Evolutionary conservation across 2,329 filamentous ascomycete species (phyloP), one percentile per base, ranked within the genome.

Genomic region (Ophiostoma fasciatum): DNA sequence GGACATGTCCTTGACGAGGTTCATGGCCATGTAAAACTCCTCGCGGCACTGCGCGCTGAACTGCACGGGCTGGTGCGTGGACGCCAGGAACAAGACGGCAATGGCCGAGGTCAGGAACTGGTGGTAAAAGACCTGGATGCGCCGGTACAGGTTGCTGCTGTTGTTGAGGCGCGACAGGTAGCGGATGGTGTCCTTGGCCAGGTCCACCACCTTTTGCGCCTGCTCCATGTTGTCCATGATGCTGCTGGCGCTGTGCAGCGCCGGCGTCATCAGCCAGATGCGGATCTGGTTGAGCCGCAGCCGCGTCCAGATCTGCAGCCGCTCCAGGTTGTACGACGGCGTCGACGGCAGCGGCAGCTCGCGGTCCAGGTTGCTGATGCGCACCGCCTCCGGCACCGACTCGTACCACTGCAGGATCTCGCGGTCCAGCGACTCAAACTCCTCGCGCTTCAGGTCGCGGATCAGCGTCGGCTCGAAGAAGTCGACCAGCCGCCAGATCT

Each of bases 341-440:
- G 64, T 43, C 9, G 66, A 67, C 47, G 51, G 74, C 59, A 52
- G 68, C 47, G 58, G 62, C 34, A 64, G 59, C 33, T 63, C 62
- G 36, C 59, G 53, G 63, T 30, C 51, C 71, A 63, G 82, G 67
- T 60, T 75, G 62, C 45, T 81, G 51, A 55, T 69, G 58, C 51
- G 62, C 38, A 74, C 60, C 36, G 69, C 64, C 12, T 64, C 75
- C 44, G 52, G 88, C 56, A 93, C 71, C 12, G 69, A 67, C 13
- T 80, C 76, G 48, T 92, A 88, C 88, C 88, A 96, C 45, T 83
- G 74, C 5, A 90, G 61, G 32, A 94, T 78, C 49, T 92, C 81
- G 41, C 77, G 78, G 50, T 94, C 87, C 7, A 94, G 65, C 33
- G 74, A 76, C 20, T 80, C 78, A 39, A 94, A 82, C 43, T 88